Evolutionary conservation across 768 basidiomycete species (phyloP), one percentile per base, ranked within the genome.

Genomic region (Suillus bovinus): DNA sequence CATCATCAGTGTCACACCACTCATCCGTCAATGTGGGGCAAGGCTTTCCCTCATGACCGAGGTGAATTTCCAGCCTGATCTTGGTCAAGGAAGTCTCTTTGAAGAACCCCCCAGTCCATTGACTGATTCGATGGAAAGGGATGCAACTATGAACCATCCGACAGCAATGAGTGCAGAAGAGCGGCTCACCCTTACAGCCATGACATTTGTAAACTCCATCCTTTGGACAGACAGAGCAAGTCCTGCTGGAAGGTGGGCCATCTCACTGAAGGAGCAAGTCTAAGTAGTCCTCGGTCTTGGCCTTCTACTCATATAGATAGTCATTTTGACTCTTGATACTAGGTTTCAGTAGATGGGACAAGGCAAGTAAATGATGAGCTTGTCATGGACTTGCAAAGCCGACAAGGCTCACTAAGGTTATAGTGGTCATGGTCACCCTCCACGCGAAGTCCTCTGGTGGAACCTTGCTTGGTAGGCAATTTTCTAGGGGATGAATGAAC

Each of bases 11-110:
- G 16, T 33, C 13, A 0, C 6, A 47, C 22, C 46, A 24, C 22
- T 47, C n/a, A 2, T 46, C 22, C 1, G 44, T 46, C 22, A 46
- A 1, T 6, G 0, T 9, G 13, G 69, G 72, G 56, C 70, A 72
- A 0, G 61, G 62, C 2, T 44, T 4, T 24, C 13, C 66, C 49
- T 44, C 69, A 69, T 42, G 41, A 4, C 41, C 9, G 3, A 42
- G 41, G 41, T 42, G 8, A 1, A 42, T 4, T 42, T 42, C 41
- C 9, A 42, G 9, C 8, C 41, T 20, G 2, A 42, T 42, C 41
- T 42, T 42, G 41, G 41, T 42, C 20, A 42, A 42, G 20, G 41
- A 42, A 42, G 41, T 42, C 4, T n/a, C 41, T 7, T 42, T 4
- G 9, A 42, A 42, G 9, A 42, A n/a, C 10, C 41, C 41, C 9